phyloP scores from a whole-genome alignment of 306 rosid genomes.

The Cucumis hystrix region DNA sequence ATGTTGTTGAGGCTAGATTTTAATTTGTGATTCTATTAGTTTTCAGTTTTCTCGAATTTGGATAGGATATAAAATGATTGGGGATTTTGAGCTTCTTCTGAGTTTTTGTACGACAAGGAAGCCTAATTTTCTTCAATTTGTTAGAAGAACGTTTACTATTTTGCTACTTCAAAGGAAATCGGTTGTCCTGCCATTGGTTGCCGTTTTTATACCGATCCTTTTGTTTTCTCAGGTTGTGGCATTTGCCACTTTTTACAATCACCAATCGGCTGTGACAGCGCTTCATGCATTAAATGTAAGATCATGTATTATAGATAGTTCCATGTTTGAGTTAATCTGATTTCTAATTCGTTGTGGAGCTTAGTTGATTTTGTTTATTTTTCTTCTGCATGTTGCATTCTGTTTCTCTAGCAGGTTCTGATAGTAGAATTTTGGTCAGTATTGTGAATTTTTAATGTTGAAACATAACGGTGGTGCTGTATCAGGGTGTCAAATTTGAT shows the following conservation, averaged over 20 bases:
- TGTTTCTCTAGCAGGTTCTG: background rate
- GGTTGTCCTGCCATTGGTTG: background rate
- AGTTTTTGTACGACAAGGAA: background rate
- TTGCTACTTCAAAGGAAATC: background rate
- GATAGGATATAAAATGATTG: background rate
- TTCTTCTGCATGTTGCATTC: background rate
- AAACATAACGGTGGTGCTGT: background rate
- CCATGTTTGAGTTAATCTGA: background rate
- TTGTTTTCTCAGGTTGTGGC: constrained; percentile 66
- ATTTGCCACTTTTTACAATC: constrained; percentile 86
- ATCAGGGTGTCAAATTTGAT: constrained; percentile 89
- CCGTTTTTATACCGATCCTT: background rate
- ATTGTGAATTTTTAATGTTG: background rate
- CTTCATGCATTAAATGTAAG: constrained; percentile 73
- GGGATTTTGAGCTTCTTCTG: background rate
- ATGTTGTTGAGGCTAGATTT: background rate
- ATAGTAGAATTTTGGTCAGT: background rate
- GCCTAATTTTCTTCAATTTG: background rate
- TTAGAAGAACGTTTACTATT: background rate
- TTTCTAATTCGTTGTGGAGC: background rate
- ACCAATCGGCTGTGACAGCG: constrained; percentile 72
- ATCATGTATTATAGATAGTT: background rate
- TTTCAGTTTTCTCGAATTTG: background rate
- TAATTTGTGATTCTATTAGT: background rate
- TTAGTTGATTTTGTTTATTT: background rate